Conservation (phyloP, 2,329 filamentous ascomycete species). For the Didymellaceae sp. region DNA sequence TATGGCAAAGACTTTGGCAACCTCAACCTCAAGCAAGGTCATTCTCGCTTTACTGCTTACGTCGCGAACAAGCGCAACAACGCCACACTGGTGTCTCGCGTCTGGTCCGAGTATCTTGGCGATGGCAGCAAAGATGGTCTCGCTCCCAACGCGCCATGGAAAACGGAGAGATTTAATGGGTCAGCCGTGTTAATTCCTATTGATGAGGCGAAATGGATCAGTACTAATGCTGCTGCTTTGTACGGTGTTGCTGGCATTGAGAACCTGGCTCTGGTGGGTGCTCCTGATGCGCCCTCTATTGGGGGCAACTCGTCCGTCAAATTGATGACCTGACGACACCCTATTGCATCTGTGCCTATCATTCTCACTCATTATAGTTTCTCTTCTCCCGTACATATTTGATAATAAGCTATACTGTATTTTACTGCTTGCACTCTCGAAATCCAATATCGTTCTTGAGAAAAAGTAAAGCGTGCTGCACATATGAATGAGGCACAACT, state of each 20-base stretch:
- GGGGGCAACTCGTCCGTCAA: slow-evolving; percentile 20
- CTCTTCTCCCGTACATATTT: not conserved
- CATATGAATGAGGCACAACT: too few relatives aligned
- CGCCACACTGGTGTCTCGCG: slow-evolving; percentile 56
- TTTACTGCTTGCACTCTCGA: too few relatives aligned
- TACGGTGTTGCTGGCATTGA: slow-evolving; percentile 66
- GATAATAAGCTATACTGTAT: too few relatives aligned
- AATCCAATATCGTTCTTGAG: too few relatives aligned
- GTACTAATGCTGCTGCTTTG: slow-evolving; percentile 63
- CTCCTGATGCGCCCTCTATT: slow-evolving; percentile 24
- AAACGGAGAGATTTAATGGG: slow-evolving; percentile 51
- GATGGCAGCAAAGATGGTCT: slow-evolving; percentile 45
- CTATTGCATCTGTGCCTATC: not conserved
- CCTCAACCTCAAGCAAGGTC: slow-evolving; percentile 60
- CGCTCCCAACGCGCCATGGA: slow-evolving; percentile 54
- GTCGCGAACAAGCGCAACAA: slow-evolving; percentile 56
- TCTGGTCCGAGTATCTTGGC: slow-evolving; percentile 62
- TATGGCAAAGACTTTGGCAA: slow-evolving; percentile 60
- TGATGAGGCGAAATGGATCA: slow-evolving; percentile 64
- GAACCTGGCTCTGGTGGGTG: slow-evolving; percentile 55
- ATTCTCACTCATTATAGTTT: not conserved
- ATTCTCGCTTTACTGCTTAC: slow-evolving; percentile 65
- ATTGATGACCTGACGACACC: too few relatives aligned
- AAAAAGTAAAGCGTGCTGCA: too few relatives aligned
- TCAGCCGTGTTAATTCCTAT: slow-evolving; percentile 56